Evolutionary conservation across 768 basidiomycete species (phyloP), one percentile per base, ranked within the genome.

Genomic region (Kwoniella dendrophila): DNA sequence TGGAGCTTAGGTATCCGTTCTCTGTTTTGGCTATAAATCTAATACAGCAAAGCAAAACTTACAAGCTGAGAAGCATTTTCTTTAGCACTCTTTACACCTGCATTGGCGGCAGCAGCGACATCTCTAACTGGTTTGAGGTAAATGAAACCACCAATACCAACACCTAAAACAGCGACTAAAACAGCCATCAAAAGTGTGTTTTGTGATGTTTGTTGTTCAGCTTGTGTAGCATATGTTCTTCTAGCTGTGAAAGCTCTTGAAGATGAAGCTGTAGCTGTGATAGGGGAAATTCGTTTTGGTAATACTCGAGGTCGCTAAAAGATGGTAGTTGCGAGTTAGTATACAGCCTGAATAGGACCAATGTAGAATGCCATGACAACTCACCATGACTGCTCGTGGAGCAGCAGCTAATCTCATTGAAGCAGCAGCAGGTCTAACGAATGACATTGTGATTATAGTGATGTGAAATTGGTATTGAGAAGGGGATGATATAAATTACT

Each of bases 51-150:
- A 53, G 45, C 26, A 45, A 57, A 22, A 67, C 69, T 64, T 36
- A 70, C 73, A 29, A 66, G 33, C 12, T 34, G 32, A 14, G 34
- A 33, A 41, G 67, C 71, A 7, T 61, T 59, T 1, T 67, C 62
- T 63, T 75, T 71, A 38, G 64, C 67, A n/a, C 68, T 52, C 11
- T 68, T 54, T 26, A 76, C 60, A 5, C 67, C 59, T 24, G 56
- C 24, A 60, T 73, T 62, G 3, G 75, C 64, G 26, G 64, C 61
- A 26, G 32, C 40, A 22, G 77, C 77, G 26, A 73, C 72, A 58
- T 76, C 74, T 10, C 71, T 34, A 18, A 76, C 59, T 6, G 70
- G 76, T 59, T 78, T 78, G 29, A 76, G 54, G 66, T 72, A 70
- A 41, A 51, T 61, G 59, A 71, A 78, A 20, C 70, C 68, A 12